Evolutionary conservation across 2,329 filamentous ascomycete species (phyloP), one percentile per base, ranked within the genome.

Genomic region (Scolecobasidium constrictum): DNA sequence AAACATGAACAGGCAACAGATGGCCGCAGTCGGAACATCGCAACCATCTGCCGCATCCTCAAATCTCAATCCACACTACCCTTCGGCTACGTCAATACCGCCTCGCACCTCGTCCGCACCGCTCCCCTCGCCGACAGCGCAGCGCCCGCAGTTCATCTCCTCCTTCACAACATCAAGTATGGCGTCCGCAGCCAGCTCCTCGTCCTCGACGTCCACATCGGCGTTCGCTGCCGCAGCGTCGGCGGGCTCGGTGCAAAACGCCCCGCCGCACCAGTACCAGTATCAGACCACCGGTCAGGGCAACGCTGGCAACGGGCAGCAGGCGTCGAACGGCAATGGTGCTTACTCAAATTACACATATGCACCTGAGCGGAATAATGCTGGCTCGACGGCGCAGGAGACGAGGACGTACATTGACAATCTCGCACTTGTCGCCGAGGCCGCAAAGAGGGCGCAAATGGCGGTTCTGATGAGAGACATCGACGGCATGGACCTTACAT

Each of bases 381-480:
- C 60, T 15, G 61, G 59, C 23, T 47, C 52, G 17, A 62, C 58
- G 2, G 55, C 20, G 31, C 57, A 38, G 31, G 66, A 68, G 53
- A 76, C 73, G 2, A 68, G 70, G 7, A 71, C 70, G 3, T 87
- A 87, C 57, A 72, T 94, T 47, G 78, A 81, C 53, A 82, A 94
- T 61, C 85, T 90, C 56, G 90, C 76, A 46, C 75, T 95, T 21
- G 75, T 95, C 34, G 88, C 88, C 26, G 90, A 96, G 68, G 90
- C 90, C 2, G 90, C 87, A 35, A 94, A 94, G 65, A 73, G 88
- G 34, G 90, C 90, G 7, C 86, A 95, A 63, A 84, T 95, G 71
- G 86, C 86, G 34, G 79, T 87, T 55, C 69, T 95, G 59, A 83
- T 88, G 71, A 75, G 88, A 48, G 90, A 95, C 62, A 73, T 96